Conservation (phyloP, 208 protist species). For the Leishmania tropica region DNA sequence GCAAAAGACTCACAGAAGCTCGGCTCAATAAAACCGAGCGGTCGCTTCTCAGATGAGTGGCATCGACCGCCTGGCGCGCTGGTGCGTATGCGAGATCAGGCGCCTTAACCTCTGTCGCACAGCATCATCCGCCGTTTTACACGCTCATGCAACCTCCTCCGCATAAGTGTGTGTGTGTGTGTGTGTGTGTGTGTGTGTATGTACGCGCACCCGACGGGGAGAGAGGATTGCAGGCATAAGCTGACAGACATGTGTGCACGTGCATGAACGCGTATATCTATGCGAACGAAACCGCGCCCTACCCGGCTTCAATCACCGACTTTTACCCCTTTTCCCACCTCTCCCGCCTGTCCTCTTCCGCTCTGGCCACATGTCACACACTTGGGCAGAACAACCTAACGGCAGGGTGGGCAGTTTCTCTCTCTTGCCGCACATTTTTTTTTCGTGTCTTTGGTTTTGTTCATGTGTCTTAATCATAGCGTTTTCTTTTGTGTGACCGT, state of each 20-base stretch:
- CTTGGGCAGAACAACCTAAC: neutral
- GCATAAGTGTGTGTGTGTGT: neutral
- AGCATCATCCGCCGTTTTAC: neutral
- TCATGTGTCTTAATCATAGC: neutral
- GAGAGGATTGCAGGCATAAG: neutral
- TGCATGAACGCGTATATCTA: neutral
- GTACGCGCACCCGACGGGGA: too few relatives aligned
- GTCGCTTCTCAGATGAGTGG: neutral
- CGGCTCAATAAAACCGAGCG: neutral
- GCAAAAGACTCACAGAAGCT: neutral
- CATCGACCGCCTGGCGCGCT: neutral
- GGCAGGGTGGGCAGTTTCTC: too few relatives aligned
- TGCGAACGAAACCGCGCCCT: neutral
- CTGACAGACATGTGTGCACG: neutral
- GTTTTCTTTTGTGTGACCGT: neutral
- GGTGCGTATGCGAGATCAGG: neutral
- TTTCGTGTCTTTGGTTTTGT: neutral
- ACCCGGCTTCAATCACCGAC: neutral
- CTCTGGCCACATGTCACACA: neutral
- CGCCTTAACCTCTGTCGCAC: neutral
- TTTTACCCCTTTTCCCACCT: neutral
- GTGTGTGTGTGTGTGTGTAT: neutral
- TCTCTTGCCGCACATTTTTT: neutral
- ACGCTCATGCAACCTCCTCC: neutral
- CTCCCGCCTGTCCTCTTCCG: neutral